Conservation (phyloP, 352 stramenopile species). For the Globisporangium alternatum region DNA sequence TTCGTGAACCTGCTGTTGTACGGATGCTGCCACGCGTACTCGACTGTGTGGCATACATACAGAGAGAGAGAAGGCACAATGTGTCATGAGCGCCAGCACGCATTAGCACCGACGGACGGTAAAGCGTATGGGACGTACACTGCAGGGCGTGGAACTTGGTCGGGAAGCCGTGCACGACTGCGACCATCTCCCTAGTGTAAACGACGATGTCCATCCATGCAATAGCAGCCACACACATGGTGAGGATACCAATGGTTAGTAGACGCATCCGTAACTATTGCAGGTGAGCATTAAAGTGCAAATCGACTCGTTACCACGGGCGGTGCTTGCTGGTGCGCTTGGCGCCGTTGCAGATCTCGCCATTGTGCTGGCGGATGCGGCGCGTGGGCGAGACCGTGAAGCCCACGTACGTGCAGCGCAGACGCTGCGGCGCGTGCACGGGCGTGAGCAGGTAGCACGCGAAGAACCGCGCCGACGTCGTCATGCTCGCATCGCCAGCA, state of each 20-base stretch:
- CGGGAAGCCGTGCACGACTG: conserved; percentile 70
- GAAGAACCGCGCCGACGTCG: conserved; percentile 30
- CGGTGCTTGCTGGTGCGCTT: conserved; percentile 53
- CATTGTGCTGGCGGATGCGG: conserved; percentile 73
- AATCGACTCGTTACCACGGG: conserved; percentile 41
- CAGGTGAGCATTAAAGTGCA: neutral
- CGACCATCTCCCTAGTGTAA: conserved; percentile 63
- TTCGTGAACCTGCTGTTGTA: conserved; percentile 52
- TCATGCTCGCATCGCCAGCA: neutral
- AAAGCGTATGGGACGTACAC: conserved; percentile 36
- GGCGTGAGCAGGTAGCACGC: conserved; percentile 79
- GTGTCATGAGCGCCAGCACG: neutral
- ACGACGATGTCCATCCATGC: neutral
- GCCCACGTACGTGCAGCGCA: conserved; percentile 66
- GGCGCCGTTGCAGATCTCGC: conserved; percentile 61
- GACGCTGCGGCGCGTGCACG: conserved; percentile 36
- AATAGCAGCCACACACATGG: neutral
- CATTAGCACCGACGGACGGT: neutral
- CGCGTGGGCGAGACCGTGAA: conserved; percentile 60
- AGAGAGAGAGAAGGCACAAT: neutral
- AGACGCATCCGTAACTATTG: too few relatives aligned
- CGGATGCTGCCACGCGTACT: conserved; percentile 80
- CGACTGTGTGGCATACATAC: conserved; percentile 32
- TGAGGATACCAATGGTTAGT: neutral
- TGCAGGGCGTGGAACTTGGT: conserved; percentile 75